Conservation (phyloP, 352 stramenopile genomes). For the Pythium guiyangense region DNA sequence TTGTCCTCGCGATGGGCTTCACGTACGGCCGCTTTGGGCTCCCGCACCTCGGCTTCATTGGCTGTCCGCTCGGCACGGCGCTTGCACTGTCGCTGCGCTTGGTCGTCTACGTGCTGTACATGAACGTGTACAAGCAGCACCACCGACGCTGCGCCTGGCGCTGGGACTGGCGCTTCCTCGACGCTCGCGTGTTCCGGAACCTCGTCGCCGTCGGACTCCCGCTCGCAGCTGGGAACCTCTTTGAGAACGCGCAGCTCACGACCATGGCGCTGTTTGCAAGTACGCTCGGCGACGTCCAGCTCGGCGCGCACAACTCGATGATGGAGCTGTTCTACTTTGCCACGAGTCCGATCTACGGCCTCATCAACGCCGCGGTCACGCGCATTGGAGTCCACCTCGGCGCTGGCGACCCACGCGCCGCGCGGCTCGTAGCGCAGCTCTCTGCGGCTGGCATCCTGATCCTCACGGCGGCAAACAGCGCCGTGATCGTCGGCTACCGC, state of each 20-base stretch:
- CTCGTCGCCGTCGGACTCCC: conserved; percentile 51
- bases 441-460: conserved; percentile 37
- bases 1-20: conserved; percentile 51
- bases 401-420: conserved; percentile 27
- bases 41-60: conserved; percentile 63
- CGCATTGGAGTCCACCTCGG: conserved; percentile 67
- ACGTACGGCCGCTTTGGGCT: conserved; percentile 62
- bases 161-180: conserved; percentile 51
- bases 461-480: conserved; percentile 38
- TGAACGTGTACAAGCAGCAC: conserved; percentile 51
- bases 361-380: conserved; percentile 56
- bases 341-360: conserved; percentile 67
- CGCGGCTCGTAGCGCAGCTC: conserved; percentile 51
- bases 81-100: conserved; percentile 50
- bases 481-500: conserved; percentile 39
- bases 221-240: conserved; percentile 51
- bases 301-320: conserved; percentile 80
- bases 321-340: conserved; percentile 85
- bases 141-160: conserved; percentile 47
- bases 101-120: conserved; percentile 58
- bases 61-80: conserved; percentile 66
- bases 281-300: conserved; percentile 61
- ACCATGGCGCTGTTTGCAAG: conserved; percentile 74
- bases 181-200: conserved; percentile 32
- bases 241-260: conserved; percentile 80